Evolutionary conservation across 1,139 yeast species (phyloP).

Genomic region (Scheffersomyces stambukii): DNA sequence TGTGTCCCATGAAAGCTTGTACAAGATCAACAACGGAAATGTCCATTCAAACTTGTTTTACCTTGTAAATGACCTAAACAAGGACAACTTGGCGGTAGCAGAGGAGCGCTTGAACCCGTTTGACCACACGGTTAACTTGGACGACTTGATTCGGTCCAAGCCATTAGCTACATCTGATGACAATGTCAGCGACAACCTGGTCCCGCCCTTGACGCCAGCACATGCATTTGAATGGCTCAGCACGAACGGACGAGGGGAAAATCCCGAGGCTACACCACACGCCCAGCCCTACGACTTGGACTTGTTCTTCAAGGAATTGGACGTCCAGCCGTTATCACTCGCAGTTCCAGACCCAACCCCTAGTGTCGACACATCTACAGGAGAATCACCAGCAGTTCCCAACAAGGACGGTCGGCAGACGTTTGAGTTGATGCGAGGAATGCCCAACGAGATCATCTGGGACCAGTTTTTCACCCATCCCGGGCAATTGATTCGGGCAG

Average conservation of each 20-base stretch:
- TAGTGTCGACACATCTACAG: too few relatives aligned
- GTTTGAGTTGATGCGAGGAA: conserved; percentile 59
- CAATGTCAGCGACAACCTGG: too few relatives aligned
- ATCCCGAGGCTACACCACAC: too few relatives aligned
- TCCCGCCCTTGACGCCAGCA: background rate
- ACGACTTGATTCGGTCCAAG: too few relatives aligned
- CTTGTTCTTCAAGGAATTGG: conserved; percentile 42
- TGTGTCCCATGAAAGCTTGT: conserved; percentile 13
- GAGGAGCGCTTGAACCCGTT: too few relatives aligned
- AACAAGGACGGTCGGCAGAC: conserved; percentile 50
- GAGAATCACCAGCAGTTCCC: conserved; percentile 4
- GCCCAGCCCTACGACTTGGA: conserved; percentile 25
- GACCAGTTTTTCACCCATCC: conserved; percentile 60
- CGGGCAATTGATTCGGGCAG: background rate
- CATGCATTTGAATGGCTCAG: background rate
- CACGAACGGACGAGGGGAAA: background rate
- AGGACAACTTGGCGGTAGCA: too few relatives aligned
- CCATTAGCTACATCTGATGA: too few relatives aligned
- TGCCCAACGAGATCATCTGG: conserved; percentile 72
- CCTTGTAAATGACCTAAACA: conserved; percentile 15
- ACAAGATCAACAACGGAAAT: conserved; percentile 20
- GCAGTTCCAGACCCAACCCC: too few relatives aligned
- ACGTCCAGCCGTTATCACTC: too few relatives aligned
- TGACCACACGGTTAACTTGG: too few relatives aligned
- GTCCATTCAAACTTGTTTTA: conserved; percentile 36